Conservation (phyloP, 225 moss, liverwort and hornwort species). For the Takakia lepidozioides region DNA sequence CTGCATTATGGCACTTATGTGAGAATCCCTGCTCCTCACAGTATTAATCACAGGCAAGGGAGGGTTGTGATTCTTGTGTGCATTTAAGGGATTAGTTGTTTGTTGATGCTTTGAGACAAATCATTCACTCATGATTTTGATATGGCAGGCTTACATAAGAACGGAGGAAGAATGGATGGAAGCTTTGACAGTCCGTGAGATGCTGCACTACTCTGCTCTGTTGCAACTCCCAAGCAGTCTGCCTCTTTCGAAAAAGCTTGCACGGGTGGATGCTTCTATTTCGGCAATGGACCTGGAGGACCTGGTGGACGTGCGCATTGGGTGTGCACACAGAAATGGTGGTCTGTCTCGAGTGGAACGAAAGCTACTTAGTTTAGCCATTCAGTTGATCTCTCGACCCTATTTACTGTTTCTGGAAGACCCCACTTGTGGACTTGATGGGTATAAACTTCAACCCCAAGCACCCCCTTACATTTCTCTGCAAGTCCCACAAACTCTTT, state of each 20-base stretch:
- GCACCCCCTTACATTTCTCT: too few species aligned
- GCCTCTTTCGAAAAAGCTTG: constrained; percentile 28
- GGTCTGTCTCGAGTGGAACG: constrained; percentile 27
- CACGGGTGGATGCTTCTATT: constrained; percentile 31
- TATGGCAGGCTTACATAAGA: constrained; percentile 33
- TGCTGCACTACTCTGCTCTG: constrained; percentile 39
- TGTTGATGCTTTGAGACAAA: background rate
- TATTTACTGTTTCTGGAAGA: constrained; percentile 41
- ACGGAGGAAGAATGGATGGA: constrained; percentile 32
- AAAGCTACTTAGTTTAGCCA: constrained; percentile 38
- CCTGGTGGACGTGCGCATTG: constrained; percentile 20
- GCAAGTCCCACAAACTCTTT: too few species aligned
- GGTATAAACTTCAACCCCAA: too few species aligned
- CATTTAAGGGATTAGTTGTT: too few species aligned
- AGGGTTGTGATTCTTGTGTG: too few species aligned
- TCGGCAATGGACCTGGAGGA: constrained; percentile 38
- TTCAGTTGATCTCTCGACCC: constrained; percentile 40
- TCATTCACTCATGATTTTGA: background rate
- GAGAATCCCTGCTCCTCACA: too few species aligned
- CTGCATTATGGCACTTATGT: constrained; percentile 27
- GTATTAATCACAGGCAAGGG: too few species aligned
- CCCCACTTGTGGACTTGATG: constrained; percentile 31
- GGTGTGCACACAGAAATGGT: constrained; percentile 19
- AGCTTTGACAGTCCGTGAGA: constrained; percentile 39
- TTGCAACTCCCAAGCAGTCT: constrained; percentile 36